A percentile compares a stretch with the other conserved stretches of the same genome.
phyloP scores from a whole-genome alignment of 352 stramenopile species.

The Saprolegnia diclina region DNA sequence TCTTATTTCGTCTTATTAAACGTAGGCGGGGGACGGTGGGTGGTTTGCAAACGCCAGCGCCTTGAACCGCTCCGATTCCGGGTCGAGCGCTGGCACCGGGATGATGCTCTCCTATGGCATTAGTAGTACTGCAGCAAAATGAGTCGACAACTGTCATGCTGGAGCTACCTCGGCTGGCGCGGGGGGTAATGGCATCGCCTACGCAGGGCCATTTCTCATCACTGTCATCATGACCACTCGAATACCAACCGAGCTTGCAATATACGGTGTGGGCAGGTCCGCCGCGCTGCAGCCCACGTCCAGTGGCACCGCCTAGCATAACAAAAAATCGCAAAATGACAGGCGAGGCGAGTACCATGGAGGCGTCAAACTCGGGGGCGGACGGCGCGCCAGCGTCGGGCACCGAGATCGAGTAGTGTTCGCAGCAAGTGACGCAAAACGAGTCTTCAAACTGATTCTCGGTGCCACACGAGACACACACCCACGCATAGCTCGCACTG shows the following conservation, averaged over 20 bases:
- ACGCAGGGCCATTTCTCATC: no score
- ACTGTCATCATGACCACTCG: no score
- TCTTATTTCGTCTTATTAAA: background rate
- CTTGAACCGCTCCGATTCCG: conserved; percentile 6
- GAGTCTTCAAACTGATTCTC: conserved; percentile 24
- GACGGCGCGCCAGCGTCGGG: background rate
- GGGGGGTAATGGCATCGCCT: no score
- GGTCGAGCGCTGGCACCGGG: background rate
- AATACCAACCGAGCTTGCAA: background rate
- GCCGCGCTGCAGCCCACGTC: background rate
- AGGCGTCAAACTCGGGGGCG: conserved; percentile 11
- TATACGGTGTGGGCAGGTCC: background rate
- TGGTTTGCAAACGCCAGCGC: background rate
- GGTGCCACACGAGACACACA: conserved; percentile 3
- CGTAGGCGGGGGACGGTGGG: background rate
- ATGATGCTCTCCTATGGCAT: background rate
- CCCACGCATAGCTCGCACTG: background rate
- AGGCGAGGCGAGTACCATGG: background rate
- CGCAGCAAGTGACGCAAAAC: conserved; percentile 23
- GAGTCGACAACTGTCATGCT: background rate
- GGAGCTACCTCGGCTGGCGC: background rate
- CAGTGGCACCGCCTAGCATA: background rate
- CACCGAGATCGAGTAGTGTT: conserved; percentile 25
- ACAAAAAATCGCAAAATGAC: background rate
- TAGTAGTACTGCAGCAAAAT: background rate